Percentiles rank a stretch among this genome's conserved stretches.
These are phyloP conservation scores for Neofusicoccum ribis DNA, from an alignment of 2,329 filamentous ascomycete genomes.

Conservation along the genomic window DNA sequence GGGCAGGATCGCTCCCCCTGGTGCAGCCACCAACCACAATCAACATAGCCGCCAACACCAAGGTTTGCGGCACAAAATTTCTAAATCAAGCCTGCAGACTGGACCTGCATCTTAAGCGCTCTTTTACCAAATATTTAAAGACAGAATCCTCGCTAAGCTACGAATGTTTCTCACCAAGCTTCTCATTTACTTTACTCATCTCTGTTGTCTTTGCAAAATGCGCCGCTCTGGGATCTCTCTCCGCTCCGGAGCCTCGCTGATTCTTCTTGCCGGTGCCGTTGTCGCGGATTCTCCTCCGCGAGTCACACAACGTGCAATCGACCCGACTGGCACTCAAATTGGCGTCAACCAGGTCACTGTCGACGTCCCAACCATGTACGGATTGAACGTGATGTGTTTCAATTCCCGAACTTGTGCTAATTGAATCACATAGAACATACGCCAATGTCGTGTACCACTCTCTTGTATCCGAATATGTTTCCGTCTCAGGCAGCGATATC, in stretches of 20 bases:
- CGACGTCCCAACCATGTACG: background rate
- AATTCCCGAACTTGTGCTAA: background rate
- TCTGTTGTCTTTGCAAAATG: too few species aligned
- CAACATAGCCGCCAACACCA: background rate
- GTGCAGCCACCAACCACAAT: background rate
- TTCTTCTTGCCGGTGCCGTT: background rate
- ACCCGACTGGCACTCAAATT: background rate
- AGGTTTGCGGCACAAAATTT: too few species aligned
- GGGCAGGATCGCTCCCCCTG: background rate
- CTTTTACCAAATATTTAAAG: too few species aligned
- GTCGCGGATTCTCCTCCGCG: background rate
- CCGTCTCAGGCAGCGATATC: background rate
- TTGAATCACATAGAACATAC: background rate
- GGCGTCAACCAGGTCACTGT: background rate
- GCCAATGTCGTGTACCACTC: background rate
- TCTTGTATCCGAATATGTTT: background rate
- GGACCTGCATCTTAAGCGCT: too few species aligned
- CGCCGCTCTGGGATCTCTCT: too few species aligned
- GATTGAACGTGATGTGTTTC: background rate
- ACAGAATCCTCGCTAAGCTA: too few species aligned
- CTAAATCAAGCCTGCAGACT: too few species aligned
- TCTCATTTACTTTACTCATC: too few species aligned
- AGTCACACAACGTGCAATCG: background rate
- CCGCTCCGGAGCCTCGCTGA: too few species aligned
- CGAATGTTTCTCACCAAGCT: too few species aligned